Percentiles rank a stretch among this genome's conserved stretches.
Conservation (phyloP, 805 yeast genomes). For the Yarrowia deformans region DNA sequence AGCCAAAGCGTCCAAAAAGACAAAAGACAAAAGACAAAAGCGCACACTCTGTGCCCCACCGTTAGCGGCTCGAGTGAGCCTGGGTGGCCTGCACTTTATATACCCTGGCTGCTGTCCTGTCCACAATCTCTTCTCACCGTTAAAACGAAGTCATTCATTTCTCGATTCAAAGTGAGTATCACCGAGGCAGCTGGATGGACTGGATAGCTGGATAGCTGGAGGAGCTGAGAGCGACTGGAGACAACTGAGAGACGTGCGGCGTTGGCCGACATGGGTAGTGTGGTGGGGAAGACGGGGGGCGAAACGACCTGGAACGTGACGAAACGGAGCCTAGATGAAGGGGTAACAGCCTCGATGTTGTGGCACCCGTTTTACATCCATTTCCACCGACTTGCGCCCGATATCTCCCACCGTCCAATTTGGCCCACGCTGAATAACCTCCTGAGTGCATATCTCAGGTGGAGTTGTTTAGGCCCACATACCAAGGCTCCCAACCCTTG, state of each 20-base stretch:
- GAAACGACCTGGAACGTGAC: too few species aligned
- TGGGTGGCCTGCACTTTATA: slow-evolving; percentile 1
- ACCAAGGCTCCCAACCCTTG: slow-evolving; percentile 8
- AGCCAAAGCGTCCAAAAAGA: not conserved
- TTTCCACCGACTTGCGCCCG: too few species aligned
- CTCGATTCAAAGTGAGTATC: slow-evolving; percentile 38
- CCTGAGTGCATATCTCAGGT: slow-evolving; percentile 26
- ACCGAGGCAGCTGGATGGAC: not conserved
- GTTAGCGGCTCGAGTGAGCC: slow-evolving; percentile 3
- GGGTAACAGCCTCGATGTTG: too few species aligned
- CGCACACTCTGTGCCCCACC: slow-evolving; percentile 33
- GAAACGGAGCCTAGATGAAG: too few species aligned
- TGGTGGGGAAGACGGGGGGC: too few species aligned
- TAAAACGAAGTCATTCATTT: slow-evolving; percentile 38
- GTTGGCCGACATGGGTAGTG: too few species aligned
- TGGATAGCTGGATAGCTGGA: not conserved
- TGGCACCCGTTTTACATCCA: too few species aligned
- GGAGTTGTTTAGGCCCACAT: slow-evolving; percentile 28
- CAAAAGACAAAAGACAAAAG: not conserved
- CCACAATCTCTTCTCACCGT: not conserved
- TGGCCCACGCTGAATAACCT: not conserved
- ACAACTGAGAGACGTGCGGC: not conserved
- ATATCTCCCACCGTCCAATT: too few species aligned
- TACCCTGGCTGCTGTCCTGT: not conserved
- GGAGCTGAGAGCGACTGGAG: not conserved